phyloP scores from a whole-genome alignment of 83 land plant genomes.

The Picea abies region DNA sequence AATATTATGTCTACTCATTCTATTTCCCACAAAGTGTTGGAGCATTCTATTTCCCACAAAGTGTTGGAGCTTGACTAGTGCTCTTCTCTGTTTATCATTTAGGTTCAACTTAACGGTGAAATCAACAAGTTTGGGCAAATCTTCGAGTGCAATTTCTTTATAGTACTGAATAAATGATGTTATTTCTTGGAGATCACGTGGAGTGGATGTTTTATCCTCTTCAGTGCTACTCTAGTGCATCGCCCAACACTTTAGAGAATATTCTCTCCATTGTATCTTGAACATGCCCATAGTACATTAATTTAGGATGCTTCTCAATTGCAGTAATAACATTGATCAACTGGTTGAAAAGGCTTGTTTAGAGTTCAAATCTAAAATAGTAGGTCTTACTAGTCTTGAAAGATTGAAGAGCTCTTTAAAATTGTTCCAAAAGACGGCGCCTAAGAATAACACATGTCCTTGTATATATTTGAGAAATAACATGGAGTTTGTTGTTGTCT shows the following conservation, averaged over 20 bases:
- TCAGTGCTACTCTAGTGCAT: slow-evolving; percentile 44
- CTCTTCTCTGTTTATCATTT: slow-evolving; percentile 60
- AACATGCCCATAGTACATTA: slow-evolving; percentile 16
- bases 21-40: slow-evolving; percentile 6
- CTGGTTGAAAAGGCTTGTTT: slow-evolving; percentile 31
- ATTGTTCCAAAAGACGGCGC: slow-evolving; percentile 74
- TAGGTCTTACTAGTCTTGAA: slow-evolving; percentile 64
- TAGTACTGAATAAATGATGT: slow-evolving; percentile 75
- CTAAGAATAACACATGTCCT: slow-evolving; percentile 67
- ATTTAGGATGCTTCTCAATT: not conserved
- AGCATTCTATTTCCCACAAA: no score
- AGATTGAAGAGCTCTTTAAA: slow-evolving; percentile 72
- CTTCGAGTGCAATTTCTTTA: slow-evolving; percentile 72
- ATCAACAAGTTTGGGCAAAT: slow-evolving; percentile 62
- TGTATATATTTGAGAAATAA: slow-evolving; percentile 60
- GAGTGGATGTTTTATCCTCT: slow-evolving; percentile 39
- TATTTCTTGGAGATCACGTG: slow-evolving; percentile 60
- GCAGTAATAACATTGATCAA: slow-evolving; percentile 39
- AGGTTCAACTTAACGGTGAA: slow-evolving; percentile 32
- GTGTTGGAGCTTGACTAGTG: no score
- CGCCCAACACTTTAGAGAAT: slow-evolving; percentile 55
- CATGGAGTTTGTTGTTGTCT: slow-evolving; percentile 52
- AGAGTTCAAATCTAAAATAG: slow-evolving; percentile 40
- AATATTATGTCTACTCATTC: slow-evolving; percentile 44
- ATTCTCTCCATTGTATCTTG: no score